Base-by-base conservation (phyloP, 768 basidiomycete genomes). In the Coprinellus micaceus region DNA sequence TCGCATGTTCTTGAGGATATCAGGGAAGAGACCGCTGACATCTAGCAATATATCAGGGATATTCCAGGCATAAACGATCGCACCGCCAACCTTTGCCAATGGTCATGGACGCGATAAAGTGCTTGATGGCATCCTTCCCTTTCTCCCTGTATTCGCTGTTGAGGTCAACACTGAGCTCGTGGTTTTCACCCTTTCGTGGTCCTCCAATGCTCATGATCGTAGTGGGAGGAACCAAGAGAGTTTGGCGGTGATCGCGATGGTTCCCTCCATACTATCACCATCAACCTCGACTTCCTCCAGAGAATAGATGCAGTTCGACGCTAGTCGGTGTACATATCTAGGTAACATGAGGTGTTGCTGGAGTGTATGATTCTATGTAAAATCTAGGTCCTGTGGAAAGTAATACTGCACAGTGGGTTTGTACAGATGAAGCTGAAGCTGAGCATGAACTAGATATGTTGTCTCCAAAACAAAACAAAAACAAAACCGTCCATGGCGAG, bases 1-100 rank as follows among this genome's bases (percentile, higher is more conserved):
- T 75, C 98, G 96, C 95, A 94, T 97, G 74, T 98, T 98, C 82
- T 97, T 97, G 67, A 99, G 85, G 28, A 98, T 96, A 73, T 98
- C 94, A 6, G 96, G 95, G 68, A 98, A 98, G 62, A 98, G 83
- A 22, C 95, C 94, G 66, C 88, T 89, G 73, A 94, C 90, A 72
- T 93, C 89, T 90, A 40, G 25, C n/a, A 15, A n/a, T 41, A 22
- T 9, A 28, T 39, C 52, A 48, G 43, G 40, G 58, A 53, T 53
- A 33, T 22, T 39, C 26, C 30, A 19, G 46, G 22, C 28, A n/a
- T 13, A 43, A 9, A 25, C n/a, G 40, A 43, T 28, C 25, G 43
- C 9, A 41, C 17, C 43, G 48, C 77, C 65, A 67, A 88, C 94
- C 95, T 85, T 98, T 99, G 53, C 95, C 94, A 61, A 99, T 94